These are phyloP conservation scores for Candida nonsorbophila DNA, from an alignment of 805 yeast genomes.

Conservation along the genomic window DNA sequence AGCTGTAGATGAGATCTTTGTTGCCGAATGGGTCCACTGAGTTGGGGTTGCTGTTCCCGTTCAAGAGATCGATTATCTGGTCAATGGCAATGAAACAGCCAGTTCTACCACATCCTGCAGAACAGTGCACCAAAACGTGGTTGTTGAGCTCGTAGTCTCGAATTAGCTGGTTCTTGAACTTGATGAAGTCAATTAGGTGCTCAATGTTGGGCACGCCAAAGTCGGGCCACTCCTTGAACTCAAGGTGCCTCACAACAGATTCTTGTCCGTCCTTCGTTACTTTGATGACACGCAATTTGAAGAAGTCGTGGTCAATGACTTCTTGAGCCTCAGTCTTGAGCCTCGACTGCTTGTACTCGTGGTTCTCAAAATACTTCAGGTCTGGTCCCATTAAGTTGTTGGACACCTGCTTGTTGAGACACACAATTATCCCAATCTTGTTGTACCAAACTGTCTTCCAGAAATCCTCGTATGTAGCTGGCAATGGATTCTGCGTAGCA, in stretches of 20 bases:
- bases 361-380: conserved; percentile 15
- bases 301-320: conserved; percentile 9
- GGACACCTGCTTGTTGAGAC: conserved; percentile 26
- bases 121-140: conserved; percentile 43
- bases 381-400: conserved; percentile 11
- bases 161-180: conserved; percentile 24
- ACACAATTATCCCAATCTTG: conserved; percentile 28
- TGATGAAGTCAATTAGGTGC: conserved; percentile 26
- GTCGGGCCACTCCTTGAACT: conserved; percentile 43
- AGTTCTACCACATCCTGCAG: conserved; percentile 59
- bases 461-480: conserved; percentile 37
- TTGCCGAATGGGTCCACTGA: conserved; percentile 15
- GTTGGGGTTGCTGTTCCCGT: conserved; percentile 1
- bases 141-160: conserved; percentile 6
- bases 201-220: conserved; percentile 36
- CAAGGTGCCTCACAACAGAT: conserved; percentile 29
- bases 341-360: conserved; percentile 9
- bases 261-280: conserved; percentile 7
- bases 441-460: conserved; percentile 36
- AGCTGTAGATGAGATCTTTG: conserved; percentile 55
- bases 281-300: conserved; percentile 11
- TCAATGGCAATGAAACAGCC: conserved; percentile 48
- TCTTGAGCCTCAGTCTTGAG: conserved; percentile 6
- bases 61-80: conserved; percentile 25
- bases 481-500: conserved; percentile 43